Evolutionary conservation across 768 basidiomycete genomes (phyloP), one percentile per base, ranked within the genome.

Genomic region (Tylopilus balloui): DNA sequence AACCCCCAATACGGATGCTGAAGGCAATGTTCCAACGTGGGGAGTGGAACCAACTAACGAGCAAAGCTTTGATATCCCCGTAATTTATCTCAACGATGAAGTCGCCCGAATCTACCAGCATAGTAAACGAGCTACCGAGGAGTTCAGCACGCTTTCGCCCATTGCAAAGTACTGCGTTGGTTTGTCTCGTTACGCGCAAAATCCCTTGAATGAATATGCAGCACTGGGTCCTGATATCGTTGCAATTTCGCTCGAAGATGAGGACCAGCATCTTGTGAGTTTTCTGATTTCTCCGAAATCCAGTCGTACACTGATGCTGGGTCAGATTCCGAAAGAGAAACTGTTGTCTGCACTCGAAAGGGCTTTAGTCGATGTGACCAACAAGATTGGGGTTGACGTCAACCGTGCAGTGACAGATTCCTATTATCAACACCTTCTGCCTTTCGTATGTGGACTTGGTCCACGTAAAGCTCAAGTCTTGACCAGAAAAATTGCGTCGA

Each of bases 61-160:
- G 31, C 76, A 77, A 51, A 56, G 59, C 27, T 78, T 80, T 57
- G 71, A 80, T 47, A 86, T 82, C 39, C 86, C 84, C 2, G 83
- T 94, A 48, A 81, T 88, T 31, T 97, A 88, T 62, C 83, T 90
- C 28, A 78, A 79, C 35, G 96, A 99, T 61, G 91, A 95, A 48
- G 86, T 95, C 29, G 96, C 96, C 13, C 79, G 95, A 36, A 82
- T 98, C 36, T 98, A 92, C 67, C 92, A 94, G 69, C 85, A 93
- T 63, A 92, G 89, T 61, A 78, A 82, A 50, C 86, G 94, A 31
- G 91, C 91, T 2, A 74, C 78, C 24, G 83, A 83, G 44, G 96
- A 98, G 68, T 92, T 91, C 61, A 81, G 83, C 41, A 75, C 84
- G 0, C 71, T 95, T 36, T 80, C 90, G 0, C 71, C 80, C 4